A percentile compares a stretch with the other conserved stretches of the same genome.
These are phyloP conservation scores for Leccinum olivaceopallidum DNA, from an alignment of 768 basidiomycete genomes.

Conservation along the genomic window DNA sequence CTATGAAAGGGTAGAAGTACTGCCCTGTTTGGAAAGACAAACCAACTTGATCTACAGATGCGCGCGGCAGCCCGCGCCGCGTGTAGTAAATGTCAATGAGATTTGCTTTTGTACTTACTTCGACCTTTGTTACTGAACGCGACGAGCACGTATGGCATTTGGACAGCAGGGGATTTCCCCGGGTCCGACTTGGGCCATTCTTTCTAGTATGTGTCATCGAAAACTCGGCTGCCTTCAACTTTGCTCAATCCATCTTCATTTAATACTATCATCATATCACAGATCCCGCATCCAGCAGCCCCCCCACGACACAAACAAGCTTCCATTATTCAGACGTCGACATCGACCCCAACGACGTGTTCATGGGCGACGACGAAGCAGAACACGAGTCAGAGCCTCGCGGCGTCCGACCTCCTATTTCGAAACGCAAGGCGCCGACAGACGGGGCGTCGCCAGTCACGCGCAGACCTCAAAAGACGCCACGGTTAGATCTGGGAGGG, in stretches of 20 bases:
- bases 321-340: slow-evolving; percentile 16
- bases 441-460: slow-evolving; percentile 10
- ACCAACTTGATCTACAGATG: not conserved
- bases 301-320: slow-evolving; percentile 16
- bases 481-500: slow-evolving; percentile 18
- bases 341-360: slow-evolving; percentile 9
- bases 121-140: not conserved
- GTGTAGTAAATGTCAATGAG: not conserved
- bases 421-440: slow-evolving; percentile 29
- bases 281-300: slow-evolving; percentile 25
- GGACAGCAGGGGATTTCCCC: slow-evolving; percentile 14
- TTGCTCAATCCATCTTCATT: not conserved
- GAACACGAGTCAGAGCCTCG: slow-evolving; percentile 7
- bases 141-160: slow-evolving; percentile 1
- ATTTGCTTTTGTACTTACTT: not conserved
- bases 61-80: not conserved
- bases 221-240: not conserved
- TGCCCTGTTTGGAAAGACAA: not conserved
- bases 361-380: slow-evolving; percentile 25
- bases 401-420: slow-evolving; percentile 10
- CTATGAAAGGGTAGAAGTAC: not conserved
- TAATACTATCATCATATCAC: not conserved
- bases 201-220: slow-evolving; percentile 23
- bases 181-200: slow-evolving; percentile 31
- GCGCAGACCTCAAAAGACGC: slow-evolving; percentile 19